A percentile compares a stretch with the other conserved stretches of the same genome.
Conservation (phyloP, 257 asterid species). For the Petunia axillaris region DNA sequence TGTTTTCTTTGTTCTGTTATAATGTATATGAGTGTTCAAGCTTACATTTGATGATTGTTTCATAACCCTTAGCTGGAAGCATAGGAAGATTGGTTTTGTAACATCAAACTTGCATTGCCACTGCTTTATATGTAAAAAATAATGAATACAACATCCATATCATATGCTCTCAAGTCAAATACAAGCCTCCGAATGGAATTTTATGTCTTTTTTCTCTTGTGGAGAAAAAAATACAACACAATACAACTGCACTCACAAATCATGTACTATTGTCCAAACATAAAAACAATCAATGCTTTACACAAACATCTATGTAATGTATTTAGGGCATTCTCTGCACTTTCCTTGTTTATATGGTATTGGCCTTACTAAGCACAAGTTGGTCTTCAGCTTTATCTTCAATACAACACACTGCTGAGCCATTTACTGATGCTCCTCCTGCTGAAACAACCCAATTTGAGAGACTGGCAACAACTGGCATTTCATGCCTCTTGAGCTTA, state of each 20-base stretch:
- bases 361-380: slow-evolving; percentile 10
- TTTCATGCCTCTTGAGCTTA: slow-evolving; percentile 18
- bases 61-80: not conserved
- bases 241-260: slow-evolving; percentile 20
- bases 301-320: slow-evolving; percentile 22
- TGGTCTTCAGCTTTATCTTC: slow-evolving; percentile 3
- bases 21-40: slow-evolving; percentile 21
- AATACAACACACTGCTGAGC: not conserved
- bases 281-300: slow-evolving; percentile 10
- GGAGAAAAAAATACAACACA: slow-evolving; percentile 22
- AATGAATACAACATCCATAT: slow-evolving; percentile 18
- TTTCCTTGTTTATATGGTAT: not conserved
- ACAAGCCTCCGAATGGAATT: not conserved
- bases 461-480: slow-evolving; percentile 62
- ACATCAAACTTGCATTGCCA: not conserved
- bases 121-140: not conserved
- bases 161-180: slow-evolving; percentile 11
- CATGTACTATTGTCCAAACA: not conserved
- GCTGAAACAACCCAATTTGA: slow-evolving; percentile 54
- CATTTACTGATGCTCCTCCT: slow-evolving; percentile 1
- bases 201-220: not conserved
- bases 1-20: slow-evolving; percentile 4
- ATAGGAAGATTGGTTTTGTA: not conserved
- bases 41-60: not conserved
- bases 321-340: slow-evolving; percentile 7